Percentiles rank a stretch among this genome's conserved stretches.
phyloP scores from a whole-genome alignment of 2,329 filamentous ascomycete species.

The Fusarium abutilonis region DNA sequence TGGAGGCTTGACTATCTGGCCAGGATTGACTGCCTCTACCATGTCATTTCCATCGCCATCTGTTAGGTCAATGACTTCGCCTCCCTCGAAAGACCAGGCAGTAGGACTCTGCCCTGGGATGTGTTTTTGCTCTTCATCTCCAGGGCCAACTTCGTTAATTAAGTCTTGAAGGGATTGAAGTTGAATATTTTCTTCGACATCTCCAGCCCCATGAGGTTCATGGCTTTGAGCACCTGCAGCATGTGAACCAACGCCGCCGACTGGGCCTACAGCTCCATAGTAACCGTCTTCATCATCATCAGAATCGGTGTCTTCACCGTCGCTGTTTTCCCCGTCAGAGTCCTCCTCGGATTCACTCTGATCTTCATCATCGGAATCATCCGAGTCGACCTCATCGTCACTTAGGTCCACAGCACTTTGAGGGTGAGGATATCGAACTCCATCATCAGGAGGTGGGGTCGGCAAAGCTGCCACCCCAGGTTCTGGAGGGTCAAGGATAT shows the following conservation, averaged over 20 bases:
- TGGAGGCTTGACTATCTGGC: background rate
- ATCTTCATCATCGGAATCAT: background rate
- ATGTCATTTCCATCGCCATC: background rate
- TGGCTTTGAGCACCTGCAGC: background rate
- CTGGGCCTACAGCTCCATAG: background rate
- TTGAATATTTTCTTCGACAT: background rate
- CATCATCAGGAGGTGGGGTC: conserved; percentile 13
- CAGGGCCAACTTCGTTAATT: background rate
- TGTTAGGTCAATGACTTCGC: conserved; percentile 8
- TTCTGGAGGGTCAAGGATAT: background rate
- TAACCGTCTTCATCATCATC: background rate
- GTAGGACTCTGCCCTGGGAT: background rate
- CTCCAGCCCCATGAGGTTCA: background rate
- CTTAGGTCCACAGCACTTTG: conserved; percentile 7
- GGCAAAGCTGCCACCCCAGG: background rate
- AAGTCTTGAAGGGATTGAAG: background rate
- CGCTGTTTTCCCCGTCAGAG: background rate
- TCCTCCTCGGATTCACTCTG: conserved; percentile 1
- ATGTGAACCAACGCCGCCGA: background rate
- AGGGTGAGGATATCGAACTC: conserved; percentile 4
- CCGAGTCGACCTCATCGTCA: background rate
- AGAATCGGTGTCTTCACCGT: background rate
- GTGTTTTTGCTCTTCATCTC: background rate
- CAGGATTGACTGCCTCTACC: background rate
- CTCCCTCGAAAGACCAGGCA: background rate